phyloP scores from a whole-genome alignment of 768 basidiomycete species.

The Leccinum arenicola region DNA sequence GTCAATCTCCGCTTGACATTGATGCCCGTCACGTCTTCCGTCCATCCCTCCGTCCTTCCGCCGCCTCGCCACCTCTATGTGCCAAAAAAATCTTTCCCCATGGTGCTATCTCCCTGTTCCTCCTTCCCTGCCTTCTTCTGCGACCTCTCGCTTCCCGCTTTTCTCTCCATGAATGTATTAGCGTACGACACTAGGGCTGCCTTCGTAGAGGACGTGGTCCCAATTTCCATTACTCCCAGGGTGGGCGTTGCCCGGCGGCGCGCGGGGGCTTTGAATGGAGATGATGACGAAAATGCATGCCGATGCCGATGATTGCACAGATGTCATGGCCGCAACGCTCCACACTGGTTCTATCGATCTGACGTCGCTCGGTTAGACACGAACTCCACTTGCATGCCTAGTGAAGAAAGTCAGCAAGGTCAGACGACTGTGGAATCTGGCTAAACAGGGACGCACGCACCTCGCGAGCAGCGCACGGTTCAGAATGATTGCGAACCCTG shows the following conservation, averaged over 20 bases:
- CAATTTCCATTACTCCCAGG: constrained; percentile 7
- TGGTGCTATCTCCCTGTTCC: constrained; percentile 7
- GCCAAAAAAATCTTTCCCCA: constrained; percentile 14
- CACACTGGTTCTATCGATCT: background rate
- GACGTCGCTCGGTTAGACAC: background rate
- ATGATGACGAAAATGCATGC: background rate
- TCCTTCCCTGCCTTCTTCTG: constrained; percentile 11
- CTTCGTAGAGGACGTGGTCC: constrained; percentile 22
- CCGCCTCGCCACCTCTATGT: constrained; percentile 5
- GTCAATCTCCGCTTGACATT: constrained; percentile 22
- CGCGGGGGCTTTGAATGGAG: background rate
- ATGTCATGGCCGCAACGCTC: background rate
- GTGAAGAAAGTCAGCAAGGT: background rate
- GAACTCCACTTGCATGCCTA: background rate
- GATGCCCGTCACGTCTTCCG: constrained; percentile 19
- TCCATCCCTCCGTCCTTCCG: constrained; percentile 8
- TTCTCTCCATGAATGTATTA: constrained; percentile 1
- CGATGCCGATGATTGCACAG: constrained; percentile 9
- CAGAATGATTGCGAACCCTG: background rate
- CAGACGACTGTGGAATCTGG: background rate
- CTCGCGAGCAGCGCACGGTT: background rate
- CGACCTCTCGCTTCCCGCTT: constrained; percentile 8
- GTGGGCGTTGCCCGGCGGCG: background rate
- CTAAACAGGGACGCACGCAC: background rate
- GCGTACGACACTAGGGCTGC: constrained; percentile 32